A percentile compares a stretch with the other conserved stretches of the same genome.
Conservation (phyloP, 2,329 filamentous ascomycete species). For the Beauveria sp. region DNA sequence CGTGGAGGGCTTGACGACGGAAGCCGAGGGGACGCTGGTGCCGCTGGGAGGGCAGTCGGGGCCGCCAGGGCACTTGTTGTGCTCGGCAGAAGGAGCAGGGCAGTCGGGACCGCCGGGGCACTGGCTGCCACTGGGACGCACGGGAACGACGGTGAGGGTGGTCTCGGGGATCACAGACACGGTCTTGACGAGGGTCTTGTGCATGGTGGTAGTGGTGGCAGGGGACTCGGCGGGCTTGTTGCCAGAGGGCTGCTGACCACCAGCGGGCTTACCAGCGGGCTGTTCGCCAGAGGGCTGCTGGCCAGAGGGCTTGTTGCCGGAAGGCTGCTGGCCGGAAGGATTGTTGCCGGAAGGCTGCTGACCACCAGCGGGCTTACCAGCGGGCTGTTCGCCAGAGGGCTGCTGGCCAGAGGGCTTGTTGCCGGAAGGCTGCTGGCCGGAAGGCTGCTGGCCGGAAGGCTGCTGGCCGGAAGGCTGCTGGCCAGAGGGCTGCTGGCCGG, state of each 20-base stretch:
- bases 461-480: background rate
- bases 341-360: background rate
- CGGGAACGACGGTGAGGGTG: background rate
- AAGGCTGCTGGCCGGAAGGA: background rate
- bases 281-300: background rate
- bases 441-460: background rate
- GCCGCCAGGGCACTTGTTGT: conserved; percentile 1
- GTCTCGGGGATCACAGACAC: background rate
- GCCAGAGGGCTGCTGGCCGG: background rate
- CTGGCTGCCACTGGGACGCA: background rate
- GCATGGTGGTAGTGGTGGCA: background rate
- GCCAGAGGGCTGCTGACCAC: background rate
- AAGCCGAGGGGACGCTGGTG: background rate
- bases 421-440: background rate
- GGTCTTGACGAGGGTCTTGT: conserved; percentile 4
- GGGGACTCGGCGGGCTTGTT: background rate
- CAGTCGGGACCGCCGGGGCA: conserved; percentile 9
- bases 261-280: background rate
- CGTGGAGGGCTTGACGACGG: background rate
- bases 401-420: background rate
- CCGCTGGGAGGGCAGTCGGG: conserved; percentile 1
- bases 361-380: background rate
- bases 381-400: no score
- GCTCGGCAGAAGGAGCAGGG: background rate
- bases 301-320: background rate